A percentile compares a stretch with the other conserved stretches of the same genome.
Conservation (phyloP, 345 rosid species). For the Fremontodendron californicum region DNA sequence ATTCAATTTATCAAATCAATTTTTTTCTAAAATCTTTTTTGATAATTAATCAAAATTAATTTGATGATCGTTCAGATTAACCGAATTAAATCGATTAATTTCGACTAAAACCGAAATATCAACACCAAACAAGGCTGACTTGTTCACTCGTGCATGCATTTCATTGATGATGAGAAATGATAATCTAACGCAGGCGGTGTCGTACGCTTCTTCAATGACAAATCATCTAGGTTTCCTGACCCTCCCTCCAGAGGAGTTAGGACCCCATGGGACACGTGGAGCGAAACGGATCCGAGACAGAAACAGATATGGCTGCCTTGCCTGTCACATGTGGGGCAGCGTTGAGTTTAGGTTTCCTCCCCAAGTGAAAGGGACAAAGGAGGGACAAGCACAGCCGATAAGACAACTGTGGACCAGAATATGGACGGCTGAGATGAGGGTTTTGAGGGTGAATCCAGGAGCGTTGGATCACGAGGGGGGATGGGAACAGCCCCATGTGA, state of each 20-base stretch:
- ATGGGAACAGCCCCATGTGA: conserved; percentile 36
- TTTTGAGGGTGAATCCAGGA: not conserved
- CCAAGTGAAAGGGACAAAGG: conserved; percentile 33
- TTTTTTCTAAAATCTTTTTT: no score
- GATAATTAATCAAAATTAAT: no score
- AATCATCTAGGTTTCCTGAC: not conserved
- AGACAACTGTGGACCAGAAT: conserved; percentile 31
- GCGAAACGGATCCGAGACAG: conserved; percentile 14
- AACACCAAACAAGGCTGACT: no score
- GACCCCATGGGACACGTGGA: not conserved
- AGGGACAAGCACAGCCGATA: conserved; percentile 38
- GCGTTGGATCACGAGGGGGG: conserved; percentile 29
- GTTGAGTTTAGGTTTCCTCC: conserved; percentile 22
- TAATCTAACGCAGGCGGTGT: conserved; percentile 14
- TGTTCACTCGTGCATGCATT: conserved; percentile 26
- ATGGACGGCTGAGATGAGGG: conserved; percentile 28
- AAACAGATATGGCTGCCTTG: conserved; percentile 35
- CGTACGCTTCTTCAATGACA: not conserved
- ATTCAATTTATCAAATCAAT: no score
- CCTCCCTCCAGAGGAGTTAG: not conserved
- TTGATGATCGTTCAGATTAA: no score
- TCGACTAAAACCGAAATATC: no score
- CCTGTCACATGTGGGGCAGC: conserved; percentile 33
- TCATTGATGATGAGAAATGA: conserved; percentile 6
- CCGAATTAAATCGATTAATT: no score